Base-by-base conservation (phyloP, 2,329 filamentous ascomycete genomes). In the Eutypa lata region DNA sequence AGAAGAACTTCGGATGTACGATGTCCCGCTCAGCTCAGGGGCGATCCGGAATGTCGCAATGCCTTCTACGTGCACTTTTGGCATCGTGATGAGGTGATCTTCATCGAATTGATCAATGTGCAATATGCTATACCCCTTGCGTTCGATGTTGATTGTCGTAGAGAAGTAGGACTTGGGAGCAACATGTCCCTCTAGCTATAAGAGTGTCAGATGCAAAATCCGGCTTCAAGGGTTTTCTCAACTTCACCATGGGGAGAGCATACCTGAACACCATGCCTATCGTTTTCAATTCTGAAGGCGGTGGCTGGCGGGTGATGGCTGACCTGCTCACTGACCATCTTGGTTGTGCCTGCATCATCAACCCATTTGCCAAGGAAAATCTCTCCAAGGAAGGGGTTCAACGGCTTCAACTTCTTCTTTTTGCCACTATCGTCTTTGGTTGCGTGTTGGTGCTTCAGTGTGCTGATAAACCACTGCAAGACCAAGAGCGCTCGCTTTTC, bases 351-450 rank as follows among this genome's bases (percentile, higher is more conserved):
- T 50, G 84, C 83, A 46, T 84, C 80, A 66, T 96, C 90, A 53
- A 88, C 83, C 94, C 94, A 99, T 64, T 86, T 88, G 22, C 93
- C 94, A 26, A 97, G 73, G 74, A 97, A 97, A 33, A 97, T 81
- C 76, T 99, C 93, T 52, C 93, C 93, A 35, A 99, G 75, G 74
- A 99, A 97, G 0, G 94, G 94, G 68, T 99, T 97, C 54, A 99
- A 76, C 2, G 93, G 93, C 78, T 97, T 99, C 49, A 64, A 47
- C 84, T 97, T 97, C 79, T 97, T 93, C 66, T 91, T 94, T 48
- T 91, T 91, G 58, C 80, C 86, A 63, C 85, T 76, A 62, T 97
- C 92, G 68, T 90, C 95, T 54, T 82, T 80, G 65, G 78, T 84
- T 53, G 83, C 82, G 65, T 87, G 86, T 69, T 96, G 91, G 72